Evolutionary conservation across 1,139 yeast species (phyloP).

Genomic region (Pichia sp.): DNA sequence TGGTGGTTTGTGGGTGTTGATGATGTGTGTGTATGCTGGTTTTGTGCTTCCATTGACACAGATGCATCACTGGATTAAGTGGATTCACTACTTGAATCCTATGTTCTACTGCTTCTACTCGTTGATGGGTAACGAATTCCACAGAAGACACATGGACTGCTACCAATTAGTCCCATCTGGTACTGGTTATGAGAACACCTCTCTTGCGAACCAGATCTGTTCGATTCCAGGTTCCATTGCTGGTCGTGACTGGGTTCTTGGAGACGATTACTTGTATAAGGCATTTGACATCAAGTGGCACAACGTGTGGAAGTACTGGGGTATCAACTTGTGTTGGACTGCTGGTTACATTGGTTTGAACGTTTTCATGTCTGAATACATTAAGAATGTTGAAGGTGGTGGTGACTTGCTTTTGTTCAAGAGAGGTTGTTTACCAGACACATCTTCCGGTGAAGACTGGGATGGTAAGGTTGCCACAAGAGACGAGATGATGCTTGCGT

Average conservation of each 20-base stretch:
- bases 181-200: constrained; percentile 40
- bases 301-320: constrained; percentile 51
- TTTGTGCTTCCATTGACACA: constrained; percentile 53
- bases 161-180: constrained; percentile 48
- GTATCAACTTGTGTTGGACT: constrained; percentile 45
- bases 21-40: constrained; percentile 47
- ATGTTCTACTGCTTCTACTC: constrained; percentile 53
- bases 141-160: constrained; percentile 51
- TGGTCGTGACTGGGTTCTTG: constrained; percentile 46
- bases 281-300: constrained; percentile 37
- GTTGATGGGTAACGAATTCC: constrained; percentile 51
- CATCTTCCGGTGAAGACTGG: constrained; percentile 16
- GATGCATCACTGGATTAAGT: constrained; percentile 61
- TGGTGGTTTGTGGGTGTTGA: constrained; percentile 47
- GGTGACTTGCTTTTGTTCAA: constrained; percentile 17
- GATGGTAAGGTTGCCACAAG: constrained; percentile 18
- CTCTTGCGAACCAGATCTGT: constrained; percentile 43
- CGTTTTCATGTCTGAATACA: constrained; percentile 38
- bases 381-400: constrained; percentile 24
- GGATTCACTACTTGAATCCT: constrained; percentile 57
- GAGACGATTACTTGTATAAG: constrained; percentile 39
- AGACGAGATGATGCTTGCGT: constrained; percentile 16
- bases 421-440: constrained; percentile 16
- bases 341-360: constrained; percentile 35
- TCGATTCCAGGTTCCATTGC: constrained; percentile 42